Conservation (phyloP, 1,139 yeast genomes). For the Taphrina sp. region DNA sequence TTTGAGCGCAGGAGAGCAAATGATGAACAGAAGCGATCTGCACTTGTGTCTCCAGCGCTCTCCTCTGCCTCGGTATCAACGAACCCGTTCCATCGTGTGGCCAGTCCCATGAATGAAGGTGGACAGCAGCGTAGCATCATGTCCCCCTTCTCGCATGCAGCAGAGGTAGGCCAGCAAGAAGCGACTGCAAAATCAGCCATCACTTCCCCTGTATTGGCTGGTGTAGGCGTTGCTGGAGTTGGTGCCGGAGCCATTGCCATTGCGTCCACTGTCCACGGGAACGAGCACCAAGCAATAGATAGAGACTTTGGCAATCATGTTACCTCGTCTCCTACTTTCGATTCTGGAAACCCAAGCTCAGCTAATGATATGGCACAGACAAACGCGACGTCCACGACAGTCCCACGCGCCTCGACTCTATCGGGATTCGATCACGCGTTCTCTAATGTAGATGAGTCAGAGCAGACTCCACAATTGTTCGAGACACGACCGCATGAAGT, state of each 20-base stretch:
- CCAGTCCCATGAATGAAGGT: slow-evolving; percentile 8
- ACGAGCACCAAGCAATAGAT: background rate
- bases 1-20: slow-evolving; percentile 15
- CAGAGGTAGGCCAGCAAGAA: background rate
- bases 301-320: background rate
- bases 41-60: slow-evolving; percentile 13
- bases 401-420: background rate
- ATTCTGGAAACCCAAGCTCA: background rate
- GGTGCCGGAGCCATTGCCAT: slow-evolving; percentile 5
- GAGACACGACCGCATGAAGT: background rate
- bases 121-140: background rate
- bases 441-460: background rate
- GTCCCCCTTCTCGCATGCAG: slow-evolving; percentile 13
- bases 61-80: slow-evolving; percentile 13
- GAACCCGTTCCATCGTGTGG: slow-evolving; percentile 35
- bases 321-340: background rate
- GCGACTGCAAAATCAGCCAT: background rate
- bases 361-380: slow-evolving; percentile 12
- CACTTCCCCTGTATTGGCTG: slow-evolving; percentile 7
- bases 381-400: background rate
- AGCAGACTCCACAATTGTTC: background rate
- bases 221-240: slow-evolving; percentile 3
- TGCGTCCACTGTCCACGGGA: background rate
- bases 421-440: slow-evolving; percentile 18
- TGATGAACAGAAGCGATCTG: slow-evolving; percentile 35